Base-by-base conservation (phyloP, 345 rosid genomes). In the Eucalyptus pauciflora region DNA sequence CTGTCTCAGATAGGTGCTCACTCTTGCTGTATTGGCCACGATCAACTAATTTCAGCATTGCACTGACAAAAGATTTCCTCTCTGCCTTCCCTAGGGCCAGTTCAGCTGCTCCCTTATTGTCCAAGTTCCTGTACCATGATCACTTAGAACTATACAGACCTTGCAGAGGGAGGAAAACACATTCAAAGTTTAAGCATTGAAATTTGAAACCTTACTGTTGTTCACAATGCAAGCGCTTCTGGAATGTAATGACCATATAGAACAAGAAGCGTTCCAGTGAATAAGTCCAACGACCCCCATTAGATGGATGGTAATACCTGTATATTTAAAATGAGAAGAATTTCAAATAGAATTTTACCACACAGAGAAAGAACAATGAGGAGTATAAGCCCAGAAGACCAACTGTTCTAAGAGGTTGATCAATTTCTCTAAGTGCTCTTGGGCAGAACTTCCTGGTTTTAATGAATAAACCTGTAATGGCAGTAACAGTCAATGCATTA, bases 241-340 rank as follows among this genome's bases (percentile, higher is more conserved):
- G 99, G 93, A 98, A 98, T 85, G 99, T 92, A 81, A 91, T 90
- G 43, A 96, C 99, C 93, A 96, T 92, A 92, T 95, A 88, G 76
- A 95, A 91, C 93, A 98, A 93, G 93, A 97, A 95, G 10, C 97
- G 92, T 93, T 98, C 98, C 95, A 98, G 90, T 88, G 99, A 95
- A 93, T 96, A 97, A 89, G 99, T 98, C 99, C 99, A 98, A 71
- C 99, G 98, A 76, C 99, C 99, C 88, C 99, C 99, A 91, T 97
- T 98, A 86, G 99, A 98, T 37, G 99, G 99, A 92, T 98, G 99
- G 90, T 97, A 98, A 92, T 97, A 97, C 90, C 99, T 98, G 94
- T 86, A 76, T 20, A 41, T 76, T 76, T 90, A 67, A 86, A 89
- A 76, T 17, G 91, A 71, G 60, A 46, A 48, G 25, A 45, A 48